Evolutionary conservation across 192 early-diverging fungal species (phyloP).

Genomic region (Coemansia sp.): DNA sequence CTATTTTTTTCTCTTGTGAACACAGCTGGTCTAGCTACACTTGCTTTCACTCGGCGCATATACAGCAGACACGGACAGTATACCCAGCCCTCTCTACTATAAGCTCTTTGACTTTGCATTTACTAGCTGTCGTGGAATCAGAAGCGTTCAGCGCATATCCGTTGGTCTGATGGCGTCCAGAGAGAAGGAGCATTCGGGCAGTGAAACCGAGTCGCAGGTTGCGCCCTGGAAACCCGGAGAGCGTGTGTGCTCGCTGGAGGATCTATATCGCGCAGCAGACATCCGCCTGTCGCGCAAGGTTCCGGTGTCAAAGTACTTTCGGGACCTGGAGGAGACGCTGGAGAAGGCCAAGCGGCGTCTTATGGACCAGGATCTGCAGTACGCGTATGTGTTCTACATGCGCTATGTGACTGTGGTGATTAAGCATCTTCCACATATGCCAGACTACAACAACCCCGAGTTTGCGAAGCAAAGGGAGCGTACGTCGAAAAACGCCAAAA

Average conservation of each 20-base stretch:
- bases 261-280: slow-evolving; percentile 41
- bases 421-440: slow-evolving; percentile 60
- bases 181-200: neutral
- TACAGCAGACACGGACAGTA: neutral
- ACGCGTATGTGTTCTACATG: slow-evolving; percentile 72
- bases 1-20: neutral
- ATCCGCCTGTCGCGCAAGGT: slow-evolving; percentile 37
- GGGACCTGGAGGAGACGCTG: slow-evolving; percentile 45
- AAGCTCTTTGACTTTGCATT: too few species aligned
- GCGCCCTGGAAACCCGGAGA: slow-evolving; percentile 44
- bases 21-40: neutral
- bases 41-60: neutral
- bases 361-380: slow-evolving; percentile 65
- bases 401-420: slow-evolving; percentile 65
- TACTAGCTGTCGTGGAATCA: neutral
- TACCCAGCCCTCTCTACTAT: too few species aligned
- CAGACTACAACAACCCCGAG: slow-evolving; percentile 55
- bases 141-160: neutral
- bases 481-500: slow-evolving; percentile 51
- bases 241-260: slow-evolving; percentile 44
- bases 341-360: slow-evolving; percentile 57
- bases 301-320: slow-evolving; percentile 41
- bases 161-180: slow-evolving; percentile 13
- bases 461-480: slow-evolving; percentile 47
- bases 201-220: slow-evolving; percentile 4